Evolutionary conservation across 2,329 filamentous ascomycete genomes (phyloP).

Genomic region (Phyllachora maydis): DNA sequence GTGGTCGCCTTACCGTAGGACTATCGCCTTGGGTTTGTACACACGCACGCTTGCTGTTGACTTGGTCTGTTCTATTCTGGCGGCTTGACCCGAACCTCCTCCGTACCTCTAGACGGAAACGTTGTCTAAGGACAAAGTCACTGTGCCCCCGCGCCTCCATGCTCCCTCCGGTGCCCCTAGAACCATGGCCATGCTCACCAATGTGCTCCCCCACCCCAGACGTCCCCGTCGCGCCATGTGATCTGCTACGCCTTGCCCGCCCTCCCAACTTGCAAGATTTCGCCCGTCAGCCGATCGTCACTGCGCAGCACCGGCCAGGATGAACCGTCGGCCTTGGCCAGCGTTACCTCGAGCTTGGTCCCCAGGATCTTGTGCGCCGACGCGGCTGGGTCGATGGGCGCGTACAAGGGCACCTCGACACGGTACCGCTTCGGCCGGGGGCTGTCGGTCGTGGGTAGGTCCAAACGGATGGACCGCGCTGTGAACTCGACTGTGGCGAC

Average conservation of each 20-base stretch:
- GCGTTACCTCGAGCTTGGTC: conserved; percentile 68
- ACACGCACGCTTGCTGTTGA: no score
- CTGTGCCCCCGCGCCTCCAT: no score
- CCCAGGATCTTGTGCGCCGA: conserved; percentile 66
- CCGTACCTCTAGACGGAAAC: no score
- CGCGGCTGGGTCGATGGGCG: conserved; percentile 51
- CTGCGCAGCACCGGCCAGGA: conserved; percentile 75
- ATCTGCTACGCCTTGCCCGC: conserved; percentile 36
- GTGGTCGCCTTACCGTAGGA: no score
- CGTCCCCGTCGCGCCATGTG: no score
- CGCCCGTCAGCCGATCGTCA: conserved; percentile 45
- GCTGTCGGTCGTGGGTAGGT: conserved; percentile 68
- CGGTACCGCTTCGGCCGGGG: conserved; percentile 54
- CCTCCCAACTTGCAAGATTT: conserved; percentile 78
- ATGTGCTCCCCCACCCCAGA: no score
- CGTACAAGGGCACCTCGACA: conserved; percentile 55
- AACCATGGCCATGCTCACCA: conserved; percentile 5
- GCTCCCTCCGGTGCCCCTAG: no score
- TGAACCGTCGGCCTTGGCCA: conserved; percentile 50
- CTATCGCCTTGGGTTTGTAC: no score
- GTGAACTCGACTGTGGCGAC: conserved; percentile 52
- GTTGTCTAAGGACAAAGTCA: no score
- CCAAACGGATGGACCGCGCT: conserved; percentile 42
- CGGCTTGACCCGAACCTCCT: no score
- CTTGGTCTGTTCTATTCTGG: no score